Conservation (phyloP, 768 basidiomycete genomes). For the Pholiota conissans region DNA sequence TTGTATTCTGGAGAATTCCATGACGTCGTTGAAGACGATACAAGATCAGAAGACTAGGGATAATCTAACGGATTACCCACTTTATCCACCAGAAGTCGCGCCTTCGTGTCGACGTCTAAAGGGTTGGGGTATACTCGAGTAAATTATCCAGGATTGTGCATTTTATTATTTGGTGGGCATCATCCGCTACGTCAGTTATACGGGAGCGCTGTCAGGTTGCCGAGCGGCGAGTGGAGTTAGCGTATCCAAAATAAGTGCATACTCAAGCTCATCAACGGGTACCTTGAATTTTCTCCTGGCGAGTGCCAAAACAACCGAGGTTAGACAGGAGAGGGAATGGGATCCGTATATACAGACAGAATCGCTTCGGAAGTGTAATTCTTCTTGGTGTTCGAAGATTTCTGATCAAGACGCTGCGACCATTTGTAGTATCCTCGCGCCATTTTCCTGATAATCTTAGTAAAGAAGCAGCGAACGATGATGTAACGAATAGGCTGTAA, state of each 20-base stretch:
- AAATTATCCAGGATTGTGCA: background rate
- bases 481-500: background rate
- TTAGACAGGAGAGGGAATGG: background rate
- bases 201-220: background rate
- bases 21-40: background rate
- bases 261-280: background rate
- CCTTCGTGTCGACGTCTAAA: no score
- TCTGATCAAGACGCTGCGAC: background rate
- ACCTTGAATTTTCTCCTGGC: background rate
- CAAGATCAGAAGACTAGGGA: background rate
- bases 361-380: background rate
- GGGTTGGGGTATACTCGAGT: no score
- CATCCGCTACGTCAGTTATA: slow-evolving; percentile 19
- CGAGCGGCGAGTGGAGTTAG: background rate
- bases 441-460: no score
- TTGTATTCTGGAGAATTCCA: background rate
- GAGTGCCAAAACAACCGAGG: background rate
- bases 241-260: background rate
- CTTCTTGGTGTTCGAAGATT: no score
- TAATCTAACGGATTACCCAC: background rate
- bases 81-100: background rate
- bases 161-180: background rate
- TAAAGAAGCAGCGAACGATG: background rate
- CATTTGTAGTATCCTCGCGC: no score
- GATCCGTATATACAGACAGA: background rate